Conservation (phyloP, 345 rosid species). For the Linum lewisii region DNA sequence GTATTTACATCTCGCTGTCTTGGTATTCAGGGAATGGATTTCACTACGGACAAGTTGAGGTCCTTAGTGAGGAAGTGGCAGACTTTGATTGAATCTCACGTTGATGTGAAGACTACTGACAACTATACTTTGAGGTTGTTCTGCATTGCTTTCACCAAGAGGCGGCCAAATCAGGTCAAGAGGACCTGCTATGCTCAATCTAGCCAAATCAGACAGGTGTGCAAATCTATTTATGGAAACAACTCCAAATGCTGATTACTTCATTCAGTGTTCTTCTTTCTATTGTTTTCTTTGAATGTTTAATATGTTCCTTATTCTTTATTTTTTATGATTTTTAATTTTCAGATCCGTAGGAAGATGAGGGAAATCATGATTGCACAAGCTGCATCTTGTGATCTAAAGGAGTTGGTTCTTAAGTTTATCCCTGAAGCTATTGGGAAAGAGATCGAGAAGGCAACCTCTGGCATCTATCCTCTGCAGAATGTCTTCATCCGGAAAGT, state of each 20-base stretch:
- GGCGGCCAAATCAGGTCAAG: slow-evolving; percentile 88
- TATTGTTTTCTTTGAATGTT: neutral
- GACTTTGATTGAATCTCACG: slow-evolving; percentile 81
- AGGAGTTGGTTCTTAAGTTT: slow-evolving; percentile 69
- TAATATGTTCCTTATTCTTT: neutral
- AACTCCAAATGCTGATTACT: neutral
- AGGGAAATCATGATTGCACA: slow-evolving; percentile 75
- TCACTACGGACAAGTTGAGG: slow-evolving; percentile 90
- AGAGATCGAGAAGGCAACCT: slow-evolving; percentile 85
- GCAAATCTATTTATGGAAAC: too few species aligned
- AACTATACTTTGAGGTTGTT: slow-evolving; percentile 77
- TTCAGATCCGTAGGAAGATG: slow-evolving; percentile 85
- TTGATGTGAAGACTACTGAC: slow-evolving; percentile 96
- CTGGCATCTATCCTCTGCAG: slow-evolving; percentile 72
- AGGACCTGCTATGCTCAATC: slow-evolving; percentile 93
- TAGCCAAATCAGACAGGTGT: slow-evolving; percentile 82
- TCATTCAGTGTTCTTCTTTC: neutral
- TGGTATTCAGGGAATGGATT: slow-evolving; percentile 69
- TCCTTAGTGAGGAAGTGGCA: slow-evolving; percentile 95
- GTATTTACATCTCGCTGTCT: neutral
- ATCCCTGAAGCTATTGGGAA: slow-evolving; percentile 80
- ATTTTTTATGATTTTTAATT: neutral
- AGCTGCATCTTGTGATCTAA: slow-evolving; percentile 85
- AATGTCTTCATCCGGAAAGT: slow-evolving; percentile 87
- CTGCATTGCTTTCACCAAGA: slow-evolving; percentile 90